Evolutionary conservation across 306 rosid genomes (phyloP), one percentile per base, ranked within the genome.

Genomic region (Oxytropis ochrocephala): DNA sequence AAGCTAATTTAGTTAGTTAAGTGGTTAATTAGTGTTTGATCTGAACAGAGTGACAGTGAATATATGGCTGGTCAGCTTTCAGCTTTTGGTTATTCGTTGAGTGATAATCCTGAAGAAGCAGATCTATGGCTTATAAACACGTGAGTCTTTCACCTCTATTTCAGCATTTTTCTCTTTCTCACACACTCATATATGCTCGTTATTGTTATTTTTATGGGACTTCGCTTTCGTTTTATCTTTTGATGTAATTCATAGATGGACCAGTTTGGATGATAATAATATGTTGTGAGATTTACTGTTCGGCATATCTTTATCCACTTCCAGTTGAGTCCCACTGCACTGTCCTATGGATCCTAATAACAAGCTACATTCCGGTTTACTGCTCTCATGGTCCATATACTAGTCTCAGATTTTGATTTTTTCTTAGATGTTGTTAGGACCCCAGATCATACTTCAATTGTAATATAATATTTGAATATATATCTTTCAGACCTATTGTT

Each of bases 51-150:
- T 62, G 99, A 94, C 63, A 91, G 96, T 32, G 99, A 91, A 77
- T 91, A 94, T 61, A 94, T 94, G 99, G 96, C 97, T 63, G 99
- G 99, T 62, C 99, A 91, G 78, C 97, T 94, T 72, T 85, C 92
- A 32, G 90, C 97, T 42, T 91, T 88, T 71, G 99, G 99, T 52
- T 94, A 94, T 76, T 84, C 91, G 1, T 65, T 94, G 53, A 86
- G 78, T 54, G 97, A 88, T 69, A 75, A 80, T 79, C 96, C 96
- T 29, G 96, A 94, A 53, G 84, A 81, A 44, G 97, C 99, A 66
- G 96, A 94, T 74, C 84, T 94, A 38, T 94, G 99, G 99, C 99
- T 94, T 62, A 88, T 94, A 53, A 94, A 94, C 69, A 94, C 97
- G 98, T 92, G 38, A 78, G 89, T 72, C 64, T 60, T 50, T 8